Percentiles rank a stretch among this genome's conserved stretches.
These are phyloP conservation scores for Selaginella tamariscina DNA, from an alignment of 75 land plant species.

Conservation along the genomic window DNA sequence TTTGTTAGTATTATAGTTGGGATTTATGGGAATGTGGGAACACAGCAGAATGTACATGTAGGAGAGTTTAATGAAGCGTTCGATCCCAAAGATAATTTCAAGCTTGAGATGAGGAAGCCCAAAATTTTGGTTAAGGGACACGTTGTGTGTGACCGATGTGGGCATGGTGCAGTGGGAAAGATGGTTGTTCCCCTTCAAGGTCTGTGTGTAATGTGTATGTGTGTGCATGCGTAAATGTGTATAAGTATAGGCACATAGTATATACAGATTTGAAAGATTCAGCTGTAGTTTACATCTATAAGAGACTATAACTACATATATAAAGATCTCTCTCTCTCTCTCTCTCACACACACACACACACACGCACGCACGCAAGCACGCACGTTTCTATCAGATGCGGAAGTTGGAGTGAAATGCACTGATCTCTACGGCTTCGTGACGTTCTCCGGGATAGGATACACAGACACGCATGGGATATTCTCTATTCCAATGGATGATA, in stretches of 20 bases:
- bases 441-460: conserved; percentile 8
- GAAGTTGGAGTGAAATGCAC: conserved; percentile 8
- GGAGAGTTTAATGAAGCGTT: too few relatives aligned
- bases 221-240: too few relatives aligned
- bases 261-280: too few relatives aligned
- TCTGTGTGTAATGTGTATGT: too few relatives aligned
- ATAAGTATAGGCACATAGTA: too few relatives aligned
- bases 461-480: conserved; percentile 2
- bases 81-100: conserved; percentile 2
- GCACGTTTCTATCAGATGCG: not conserved
- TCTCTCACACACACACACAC: too few relatives aligned
- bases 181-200: not conserved
- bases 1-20: too few relatives aligned
- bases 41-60: too few relatives aligned
- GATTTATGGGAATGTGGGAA: too few relatives aligned
- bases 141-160: conserved; percentile 8
- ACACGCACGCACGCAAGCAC: not conserved
- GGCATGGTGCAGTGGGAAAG: not conserved
- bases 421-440: conserved; percentile 2
- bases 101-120: conserved; percentile 3
- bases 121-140: conserved; percentile 9
- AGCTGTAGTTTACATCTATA: too few relatives aligned
- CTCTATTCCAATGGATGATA: conserved; percentile 5
- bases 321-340: too few relatives aligned
- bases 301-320: too few relatives aligned